Conservation (phyloP, 441 rosid genomes). For the Gossypium trilobum region DNA sequence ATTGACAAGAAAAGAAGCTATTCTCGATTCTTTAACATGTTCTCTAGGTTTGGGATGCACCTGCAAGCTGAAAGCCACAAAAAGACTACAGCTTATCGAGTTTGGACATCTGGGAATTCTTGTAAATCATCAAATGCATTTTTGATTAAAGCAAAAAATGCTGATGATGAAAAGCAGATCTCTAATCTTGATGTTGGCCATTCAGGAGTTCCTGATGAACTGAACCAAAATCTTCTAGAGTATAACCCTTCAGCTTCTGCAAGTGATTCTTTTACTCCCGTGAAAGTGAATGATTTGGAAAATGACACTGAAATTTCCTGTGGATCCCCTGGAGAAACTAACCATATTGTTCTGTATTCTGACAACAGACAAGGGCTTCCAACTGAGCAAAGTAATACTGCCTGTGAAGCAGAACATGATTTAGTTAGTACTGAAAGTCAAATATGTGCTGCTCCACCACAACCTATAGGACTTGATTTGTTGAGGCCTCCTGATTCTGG, state of each 20-base stretch:
- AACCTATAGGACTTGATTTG: conserved; percentile 23
- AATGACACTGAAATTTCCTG: conserved; percentile 31
- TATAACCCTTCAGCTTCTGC: conserved; percentile 32
- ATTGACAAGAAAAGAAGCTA: conserved; percentile 74
- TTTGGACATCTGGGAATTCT: conserved; percentile 60
- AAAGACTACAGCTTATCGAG: conserved; percentile 58
- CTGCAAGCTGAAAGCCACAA: conserved; percentile 59
- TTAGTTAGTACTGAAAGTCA: conserved; percentile 23
- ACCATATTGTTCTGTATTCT: conserved; percentile 25
- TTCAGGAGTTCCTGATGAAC: conserved; percentile 28
- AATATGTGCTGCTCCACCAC: conserved; percentile 30
- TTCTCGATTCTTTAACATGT: conserved; percentile 55
- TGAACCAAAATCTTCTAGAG: conserved; percentile 28
- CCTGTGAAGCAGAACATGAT: conserved; percentile 29
- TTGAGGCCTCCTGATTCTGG: conserved; percentile 30
- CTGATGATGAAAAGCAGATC: conserved; percentile 22
- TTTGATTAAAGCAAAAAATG: conserved; percentile 30
- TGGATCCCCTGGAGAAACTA: conserved; percentile 31
- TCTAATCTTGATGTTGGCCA: conserved; percentile 25
- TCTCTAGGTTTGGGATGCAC: conserved; percentile 67
- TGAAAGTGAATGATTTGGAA: conserved; percentile 28
- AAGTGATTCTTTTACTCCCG: conserved; percentile 31
- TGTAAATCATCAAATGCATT: conserved; percentile 36
- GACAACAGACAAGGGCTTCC: conserved; percentile 31
- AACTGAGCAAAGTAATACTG: conserved; percentile 27